phyloP scores from a whole-genome alignment of 768 basidiomycete species.

The Boletus rufocinnamomeus region DNA sequence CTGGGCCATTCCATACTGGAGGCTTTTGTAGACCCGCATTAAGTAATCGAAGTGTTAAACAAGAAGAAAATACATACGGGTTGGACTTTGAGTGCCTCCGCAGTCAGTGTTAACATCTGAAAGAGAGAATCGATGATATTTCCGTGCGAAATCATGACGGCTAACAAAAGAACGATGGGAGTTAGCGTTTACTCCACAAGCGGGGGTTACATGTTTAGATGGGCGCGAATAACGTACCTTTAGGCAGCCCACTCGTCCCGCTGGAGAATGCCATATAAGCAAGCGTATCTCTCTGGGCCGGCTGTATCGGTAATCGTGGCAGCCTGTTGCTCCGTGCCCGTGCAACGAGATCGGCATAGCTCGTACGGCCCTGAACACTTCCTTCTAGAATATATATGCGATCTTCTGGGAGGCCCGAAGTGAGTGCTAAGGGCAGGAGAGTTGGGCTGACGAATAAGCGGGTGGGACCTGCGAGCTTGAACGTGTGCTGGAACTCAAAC shows the following conservation, averaged over 20 bases:
- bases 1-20: constrained; percentile 41
- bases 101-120: constrained; percentile 39
- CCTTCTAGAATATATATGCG: constrained; percentile 54
- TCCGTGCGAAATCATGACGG: constrained; percentile 73
- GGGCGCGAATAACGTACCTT: constrained; percentile 46
- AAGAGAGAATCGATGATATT: constrained; percentile 51
- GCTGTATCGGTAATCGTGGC: constrained; percentile 44
- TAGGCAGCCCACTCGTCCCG: constrained; percentile 75
- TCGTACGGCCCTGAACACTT: constrained; percentile 39
- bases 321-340: constrained; percentile 39
- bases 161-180: constrained; percentile 34
- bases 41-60: neutral
- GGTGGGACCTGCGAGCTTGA: constrained; percentile 50
- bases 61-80: constrained; percentile 36
- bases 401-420: constrained; percentile 40
- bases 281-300: constrained; percentile 52
- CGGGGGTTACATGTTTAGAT: neutral
- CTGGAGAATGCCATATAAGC: constrained; percentile 78
- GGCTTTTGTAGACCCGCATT: constrained; percentile 32
- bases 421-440: constrained; percentile 44
- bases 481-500: constrained; percentile 53
- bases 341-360: constrained; percentile 47
- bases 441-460: constrained; percentile 54
- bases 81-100: constrained; percentile 37
- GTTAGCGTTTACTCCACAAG: constrained; percentile 6